Base-by-base conservation (phyloP, 257 asterid genomes). In the Eustoma russellianum region DNA sequence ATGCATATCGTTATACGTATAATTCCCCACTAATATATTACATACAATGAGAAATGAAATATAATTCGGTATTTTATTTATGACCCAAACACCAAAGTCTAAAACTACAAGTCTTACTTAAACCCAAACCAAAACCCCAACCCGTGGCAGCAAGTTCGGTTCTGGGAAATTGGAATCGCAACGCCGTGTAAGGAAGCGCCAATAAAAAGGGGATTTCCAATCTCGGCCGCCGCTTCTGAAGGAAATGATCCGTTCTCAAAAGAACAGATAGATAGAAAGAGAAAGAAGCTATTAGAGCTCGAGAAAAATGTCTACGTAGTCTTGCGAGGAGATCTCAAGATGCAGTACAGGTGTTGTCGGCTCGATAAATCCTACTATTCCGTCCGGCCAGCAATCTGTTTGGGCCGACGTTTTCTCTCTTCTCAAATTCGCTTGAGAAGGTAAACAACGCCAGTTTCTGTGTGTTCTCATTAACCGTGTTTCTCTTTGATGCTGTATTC, bases 391-490 rank as follows among this genome's bases (percentile, higher is more conserved):
- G 73, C 93, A 81, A 60, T 66, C 90, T 49, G 87, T 74, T 53
- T 85, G 97, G 97, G 79, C 74, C 17, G 97, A 92, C 54, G 83
- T 79, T 60, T 92, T 97, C 15, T 35, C 85, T 56, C 81, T 92
- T 55, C 70, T 92, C 35, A 71, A 65, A 16, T 83, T 70, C 50
- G 94, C 95, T 33, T 81, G 93, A 75, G 53, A 66, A 66, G 99
- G 98, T 91, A 50, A 35, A 30, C 30, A 24, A 38, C 12, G 43
- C 7, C 12, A 7, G 9, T 8, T 38, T 38, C 43, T 38, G 43
- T 11, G 11, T 38, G 43, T 38, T 38, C 43, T 38, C 43, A 7
- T 38, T 8, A 5, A 38, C 12, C 7, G 12, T 8, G 12, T 7
- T 38, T 38, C 7, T 5, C 43, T 38, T 38, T 38, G 43, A 10